phyloP scores from a whole-genome alignment of 352 stramenopile genomes.

The Pythium insidiosum region DNA sequence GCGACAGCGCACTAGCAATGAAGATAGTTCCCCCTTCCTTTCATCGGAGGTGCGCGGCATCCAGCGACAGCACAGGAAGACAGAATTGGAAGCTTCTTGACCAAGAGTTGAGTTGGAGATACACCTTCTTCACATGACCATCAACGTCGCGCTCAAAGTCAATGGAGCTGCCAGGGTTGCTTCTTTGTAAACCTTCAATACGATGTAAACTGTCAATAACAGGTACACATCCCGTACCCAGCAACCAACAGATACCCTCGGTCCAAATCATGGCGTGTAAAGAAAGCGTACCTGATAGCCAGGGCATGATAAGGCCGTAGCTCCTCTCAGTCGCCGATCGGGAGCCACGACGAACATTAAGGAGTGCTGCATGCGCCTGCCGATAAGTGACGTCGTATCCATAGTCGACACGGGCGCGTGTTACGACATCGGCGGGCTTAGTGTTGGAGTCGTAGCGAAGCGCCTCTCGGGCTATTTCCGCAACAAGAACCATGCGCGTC shows the following conservation, averaged over 20 bases:
- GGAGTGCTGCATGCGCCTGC: slow-evolving; percentile 1
- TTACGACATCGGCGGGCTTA: slow-evolving; percentile 1
- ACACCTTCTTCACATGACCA: not conserved
- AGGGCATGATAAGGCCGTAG: slow-evolving; percentile 5
- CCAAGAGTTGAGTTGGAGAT: slow-evolving; percentile 3
- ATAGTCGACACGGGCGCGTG: slow-evolving; percentile 1
- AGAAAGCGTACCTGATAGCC: slow-evolving; percentile 3
- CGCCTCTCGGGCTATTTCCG: not conserved
- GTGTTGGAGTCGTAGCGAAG: not conserved
- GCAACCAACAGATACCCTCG: too few relatives aligned
- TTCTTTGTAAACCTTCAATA: slow-evolving; percentile 2
- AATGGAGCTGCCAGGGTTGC: slow-evolving; percentile 1
- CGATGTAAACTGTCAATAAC: not conserved
- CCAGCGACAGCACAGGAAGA: too few relatives aligned
- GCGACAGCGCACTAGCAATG: not conserved
- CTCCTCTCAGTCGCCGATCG: not conserved
- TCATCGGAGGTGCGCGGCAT: slow-evolving; percentile 1
- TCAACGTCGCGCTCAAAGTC: not conserved
- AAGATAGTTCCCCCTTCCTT: slow-evolving; percentile 3
- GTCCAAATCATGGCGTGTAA: not conserved
- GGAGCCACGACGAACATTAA: not conserved
- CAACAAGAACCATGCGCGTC: not conserved
- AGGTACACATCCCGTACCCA: not conserved
- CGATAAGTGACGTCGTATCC: slow-evolving; percentile 3
- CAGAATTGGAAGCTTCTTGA: not conserved